These are phyloP conservation scores for Wickerhamomyces xylosicus DNA, from an alignment of 805 yeast genomes.

Conservation along the genomic window DNA sequence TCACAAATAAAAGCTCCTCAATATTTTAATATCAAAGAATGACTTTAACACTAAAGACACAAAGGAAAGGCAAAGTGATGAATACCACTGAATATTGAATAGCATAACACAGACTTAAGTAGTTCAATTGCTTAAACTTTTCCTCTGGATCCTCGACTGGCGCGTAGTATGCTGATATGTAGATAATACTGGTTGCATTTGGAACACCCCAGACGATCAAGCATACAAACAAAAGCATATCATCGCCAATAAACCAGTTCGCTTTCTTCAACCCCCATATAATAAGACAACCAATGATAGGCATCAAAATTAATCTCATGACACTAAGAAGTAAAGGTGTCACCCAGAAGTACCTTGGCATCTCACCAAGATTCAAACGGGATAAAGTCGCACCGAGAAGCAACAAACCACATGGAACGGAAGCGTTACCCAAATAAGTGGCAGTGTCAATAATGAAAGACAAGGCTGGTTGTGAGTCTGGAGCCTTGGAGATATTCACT, in stretches of 20 bases:
- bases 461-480: constrained; percentile 78
- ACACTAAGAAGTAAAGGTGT: constrained; percentile 51
- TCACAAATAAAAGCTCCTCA: no score
- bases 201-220: constrained; percentile 76
- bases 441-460: constrained; percentile 80
- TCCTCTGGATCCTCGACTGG: constrained; percentile 28
- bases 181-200: constrained; percentile 80
- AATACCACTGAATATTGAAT: constrained; percentile 16
- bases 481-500: constrained; percentile 53
- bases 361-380: constrained; percentile 46
- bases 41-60: constrained; percentile 9
- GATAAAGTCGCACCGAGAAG: constrained; percentile 86
- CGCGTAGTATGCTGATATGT: constrained; percentile 79
- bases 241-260: constrained; percentile 50
- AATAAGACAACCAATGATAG: constrained; percentile 68
- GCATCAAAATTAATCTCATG: constrained; percentile 58
- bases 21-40: neutral
- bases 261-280: constrained; percentile 50
- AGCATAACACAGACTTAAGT: constrained; percentile 15
- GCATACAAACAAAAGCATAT: constrained; percentile 62
- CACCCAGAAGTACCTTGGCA: constrained; percentile 21
- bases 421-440: constrained; percentile 73
- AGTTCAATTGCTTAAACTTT: constrained; percentile 14
- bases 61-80: constrained; percentile 16
- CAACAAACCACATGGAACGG: constrained; percentile 82